Evolutionary conservation across 2,329 filamentous ascomycete genomes (phyloP).

Genomic region (Aaosphaeria pasadenensis): DNA sequence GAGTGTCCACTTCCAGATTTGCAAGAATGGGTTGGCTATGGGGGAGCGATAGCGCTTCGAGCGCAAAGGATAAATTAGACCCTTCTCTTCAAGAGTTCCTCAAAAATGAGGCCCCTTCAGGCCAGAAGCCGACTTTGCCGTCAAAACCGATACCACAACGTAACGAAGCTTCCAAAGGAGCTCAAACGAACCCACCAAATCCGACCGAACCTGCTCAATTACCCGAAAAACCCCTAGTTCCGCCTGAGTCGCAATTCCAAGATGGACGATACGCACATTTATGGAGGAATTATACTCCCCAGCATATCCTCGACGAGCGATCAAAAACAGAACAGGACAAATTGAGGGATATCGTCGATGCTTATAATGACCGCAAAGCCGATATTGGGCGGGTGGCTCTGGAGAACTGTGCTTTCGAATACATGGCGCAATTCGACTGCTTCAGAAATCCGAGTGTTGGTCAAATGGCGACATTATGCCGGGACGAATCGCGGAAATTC

Average conservation of each 20-base stretch:
- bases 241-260: constrained; percentile 58
- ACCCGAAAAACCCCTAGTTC: constrained; percentile 29
- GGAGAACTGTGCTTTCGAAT: constrained; percentile 90
- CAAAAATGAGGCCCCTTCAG: constrained; percentile 74
- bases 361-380: constrained; percentile 77
- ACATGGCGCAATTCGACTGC: constrained; percentile 79
- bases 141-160: constrained; percentile 25
- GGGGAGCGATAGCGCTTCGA: constrained; percentile 43
- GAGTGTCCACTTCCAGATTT: neutral
- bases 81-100: constrained; percentile 81
- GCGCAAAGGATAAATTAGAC: constrained; percentile 68
- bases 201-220: neutral
- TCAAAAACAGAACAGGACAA: constrained; percentile 75
- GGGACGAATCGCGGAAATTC: constrained; percentile 71
- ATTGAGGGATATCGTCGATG: constrained; percentile 74
- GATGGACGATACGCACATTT: constrained; percentile 79
- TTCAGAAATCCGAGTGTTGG: constrained; percentile 68
- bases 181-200: constrained; percentile 5
- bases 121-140: constrained; percentile 49
- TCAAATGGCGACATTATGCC: constrained; percentile 76
- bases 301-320: constrained; percentile 65
- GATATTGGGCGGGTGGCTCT: constrained; percentile 77
- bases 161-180: constrained; percentile 6
- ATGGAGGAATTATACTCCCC: constrained; percentile 87
- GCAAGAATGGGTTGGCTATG: constrained; percentile 62